Percentiles rank a stretch among this genome's conserved stretches.
Evolutionary conservation across 805 yeast species (phyloP).

Genomic region (Nakazawaea peltata): DNA sequence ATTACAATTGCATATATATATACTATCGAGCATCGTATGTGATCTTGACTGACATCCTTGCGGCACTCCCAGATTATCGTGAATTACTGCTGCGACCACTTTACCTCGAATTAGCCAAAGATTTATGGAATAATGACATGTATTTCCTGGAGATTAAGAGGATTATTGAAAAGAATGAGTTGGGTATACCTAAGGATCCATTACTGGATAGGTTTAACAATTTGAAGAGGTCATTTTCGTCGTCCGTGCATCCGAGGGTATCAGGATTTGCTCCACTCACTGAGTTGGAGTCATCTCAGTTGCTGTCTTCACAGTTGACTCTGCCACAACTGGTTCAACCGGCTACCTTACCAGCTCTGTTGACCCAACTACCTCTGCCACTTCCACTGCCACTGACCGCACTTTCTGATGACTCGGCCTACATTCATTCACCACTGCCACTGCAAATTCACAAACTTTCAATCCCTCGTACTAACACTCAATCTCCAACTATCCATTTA

Average conservation of each 20-base stretch:
- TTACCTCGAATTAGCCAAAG: not conserved
- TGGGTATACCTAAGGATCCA: not conserved
- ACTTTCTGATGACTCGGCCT: too few relatives aligned
- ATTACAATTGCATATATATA: conserved; percentile 7
- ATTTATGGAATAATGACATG: conserved; percentile 6
- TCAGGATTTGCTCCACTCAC: not conserved
- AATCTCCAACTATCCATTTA: not conserved
- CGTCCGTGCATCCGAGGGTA: not conserved
- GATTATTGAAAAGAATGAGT: not conserved
- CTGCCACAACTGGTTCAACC: not conserved
- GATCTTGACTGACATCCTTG: conserved; percentile 3
- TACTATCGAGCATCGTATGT: conserved; percentile 3
- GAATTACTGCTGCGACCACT: not conserved
- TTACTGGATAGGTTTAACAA: conserved; percentile 7
- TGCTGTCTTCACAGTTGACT: too few relatives aligned
- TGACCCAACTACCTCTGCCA: not conserved
- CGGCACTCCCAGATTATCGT: not conserved
- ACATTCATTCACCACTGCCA: too few relatives aligned
- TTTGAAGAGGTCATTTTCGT: conserved; percentile 8
- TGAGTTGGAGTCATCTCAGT: too few relatives aligned
- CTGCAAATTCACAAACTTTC: too few relatives aligned
- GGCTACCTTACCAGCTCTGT: not conserved
- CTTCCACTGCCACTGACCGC: too few relatives aligned
- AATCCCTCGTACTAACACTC: conserved; percentile 4
- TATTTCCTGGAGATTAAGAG: conserved; percentile 8